Base-by-base conservation (phyloP, 768 basidiomycete genomes). In the Mycena rosella region DNA sequence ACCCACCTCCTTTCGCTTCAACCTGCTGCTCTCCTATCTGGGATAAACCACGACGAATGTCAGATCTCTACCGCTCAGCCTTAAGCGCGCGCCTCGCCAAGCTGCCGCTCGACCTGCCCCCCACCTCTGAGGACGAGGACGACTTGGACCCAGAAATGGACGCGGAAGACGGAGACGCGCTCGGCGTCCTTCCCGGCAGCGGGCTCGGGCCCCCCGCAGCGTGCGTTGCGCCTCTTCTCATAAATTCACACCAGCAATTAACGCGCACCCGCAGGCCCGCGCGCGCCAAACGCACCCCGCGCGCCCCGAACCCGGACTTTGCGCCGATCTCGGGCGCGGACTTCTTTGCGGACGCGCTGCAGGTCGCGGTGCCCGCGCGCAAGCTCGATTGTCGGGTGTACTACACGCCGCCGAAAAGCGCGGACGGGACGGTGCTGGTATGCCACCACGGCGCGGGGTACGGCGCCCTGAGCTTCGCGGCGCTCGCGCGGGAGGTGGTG, bases 391-490 rank as follows among this genome's bases (percentile, higher is more conserved):
- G 89, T 72, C 85, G 96, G 32, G 91, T 89, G 13, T 98, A 98
- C 79, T 93, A 96, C 76, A 92, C 94, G 0, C 87, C 92, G 1
- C 89, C 96, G 2, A 83, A 83, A 53, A 77, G 80, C 32, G 70
- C 80, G 22, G 81, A 84, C 57, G 86, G 84, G 38, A 90, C 92
- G 0, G 88, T 97, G 4, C 87, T 99, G 76, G 86, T 98, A 7
- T 96, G 94, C 79, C 96, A 98, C 74, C 97, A 99, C 72, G 98
- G 98, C 1, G 97, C 95, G 0, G 98, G 98, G 17, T 95, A 95
- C 75, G 91, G 92, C 0, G 98, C 89, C 0, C 82, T 98, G 67
- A 94, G 89, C 70, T 99, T 97, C 77, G 96, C 98, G 2, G 91
- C 89, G 73, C 85, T 98, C 63, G 95, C 96, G n/a, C 91, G 91